Conservation (phyloP, 805 yeast species). For the Nakazawaea wickerhamii region DNA sequence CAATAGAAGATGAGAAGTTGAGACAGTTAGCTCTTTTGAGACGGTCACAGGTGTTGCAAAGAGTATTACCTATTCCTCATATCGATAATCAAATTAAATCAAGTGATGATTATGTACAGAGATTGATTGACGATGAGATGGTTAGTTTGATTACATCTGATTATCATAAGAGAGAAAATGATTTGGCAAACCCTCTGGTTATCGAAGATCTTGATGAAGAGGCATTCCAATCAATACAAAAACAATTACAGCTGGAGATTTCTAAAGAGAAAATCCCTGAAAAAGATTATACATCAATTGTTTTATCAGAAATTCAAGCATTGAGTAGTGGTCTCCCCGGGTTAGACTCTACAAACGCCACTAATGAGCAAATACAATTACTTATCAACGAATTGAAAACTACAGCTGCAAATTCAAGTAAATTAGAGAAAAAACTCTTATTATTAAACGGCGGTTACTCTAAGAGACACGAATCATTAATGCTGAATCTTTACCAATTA, state of each 20-base stretch:
- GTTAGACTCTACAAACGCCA: slow-evolving; percentile 12
- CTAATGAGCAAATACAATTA: slow-evolving; percentile 17
- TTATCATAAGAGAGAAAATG: slow-evolving; percentile 26
- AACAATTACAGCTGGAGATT: background rate
- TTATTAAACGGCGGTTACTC: slow-evolving; percentile 28
- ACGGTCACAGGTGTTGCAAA: slow-evolving; percentile 43
- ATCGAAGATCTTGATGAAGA: slow-evolving; percentile 31
- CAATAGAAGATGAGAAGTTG: slow-evolving; percentile 5
- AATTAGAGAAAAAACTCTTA: slow-evolving; percentile 25
- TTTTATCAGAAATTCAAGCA: background rate
- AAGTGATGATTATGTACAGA: background rate
- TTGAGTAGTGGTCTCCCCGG: slow-evolving; percentile 3
- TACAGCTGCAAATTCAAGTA: slow-evolving; percentile 20
- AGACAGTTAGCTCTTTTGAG: slow-evolving; percentile 23
- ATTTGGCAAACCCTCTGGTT: slow-evolving; percentile 16
- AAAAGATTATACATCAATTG: background rate
- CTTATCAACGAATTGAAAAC: slow-evolving; percentile 11
- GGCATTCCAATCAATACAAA: background rate
- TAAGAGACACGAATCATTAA: slow-evolving; percentile 22
- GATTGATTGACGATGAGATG: slow-evolving; percentile 28
- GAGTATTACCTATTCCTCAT: slow-evolving; percentile 31
- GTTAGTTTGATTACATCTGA: slow-evolving; percentile 36
- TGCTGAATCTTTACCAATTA: slow-evolving; percentile 17
- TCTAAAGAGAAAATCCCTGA: background rate
- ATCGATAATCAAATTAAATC: background rate